Evolutionary conservation across 164 flowering plant species (phyloP), one percentile per base, ranked within the genome.

Genomic region (Nymphaea thermarum): DNA sequence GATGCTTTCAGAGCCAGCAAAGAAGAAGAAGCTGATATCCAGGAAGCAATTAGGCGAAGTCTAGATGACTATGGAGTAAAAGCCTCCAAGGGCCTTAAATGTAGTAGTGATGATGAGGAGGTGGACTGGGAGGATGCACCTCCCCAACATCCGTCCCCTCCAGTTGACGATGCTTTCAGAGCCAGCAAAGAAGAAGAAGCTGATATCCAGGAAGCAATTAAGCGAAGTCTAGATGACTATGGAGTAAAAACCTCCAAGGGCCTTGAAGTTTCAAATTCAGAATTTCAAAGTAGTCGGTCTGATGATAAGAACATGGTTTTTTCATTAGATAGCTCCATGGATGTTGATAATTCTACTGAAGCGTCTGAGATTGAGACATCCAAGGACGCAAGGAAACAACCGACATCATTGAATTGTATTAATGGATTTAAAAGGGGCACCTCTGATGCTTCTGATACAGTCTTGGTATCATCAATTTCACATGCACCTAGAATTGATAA

Each of bases 11-110:
- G 63, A 77, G 91, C 89, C 64, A 65, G 43, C 71, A 17, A 84
- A 71, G 85, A 85, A 73, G 98, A 94, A 84, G 96, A 88, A 67
- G 82, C 90, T 72, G 85, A 84, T 65, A 72, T 91, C 59, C 89
- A 88, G 78, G 97, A 94, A 78, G 98, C 97, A 73, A 87, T 94
- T 53, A 83, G 78, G 79, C 83, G 90, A 78, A 94, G 97, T 76
- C 83, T 91, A 45, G 76, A 80, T 67, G 16, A 55, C 60, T 8
- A 16, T 55, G 60, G 60, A 55, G 60, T 10, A 55, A 55, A 55
- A 55, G 1, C 12, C 60, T 8, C 16, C 60, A 55, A 55, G 36
- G 36, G 36, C 36, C 36, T 25, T 25, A 25, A 25, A 61, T n/a
- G 42, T 36, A 36, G 64, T 36, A 71, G 68, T 74, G 81, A 79